A percentile compares a stretch with the other conserved stretches of the same genome.
Conservation (phyloP, 2,329 filamentous ascomycete genomes). For the Colletotrichum trifolii region DNA sequence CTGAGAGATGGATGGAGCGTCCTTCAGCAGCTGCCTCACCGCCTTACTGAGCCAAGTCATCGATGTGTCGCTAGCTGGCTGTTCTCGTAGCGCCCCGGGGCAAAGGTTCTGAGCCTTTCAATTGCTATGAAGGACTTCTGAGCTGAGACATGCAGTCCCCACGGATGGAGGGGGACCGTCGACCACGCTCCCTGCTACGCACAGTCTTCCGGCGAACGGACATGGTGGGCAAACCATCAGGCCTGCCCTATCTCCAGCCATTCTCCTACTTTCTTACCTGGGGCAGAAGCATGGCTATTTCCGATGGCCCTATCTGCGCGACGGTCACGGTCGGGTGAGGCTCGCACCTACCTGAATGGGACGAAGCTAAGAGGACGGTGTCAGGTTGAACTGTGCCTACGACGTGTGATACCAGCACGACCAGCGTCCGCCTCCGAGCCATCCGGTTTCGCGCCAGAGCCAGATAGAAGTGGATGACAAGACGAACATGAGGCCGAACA, state of each 20-base stretch:
- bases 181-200: conserved; percentile 27
- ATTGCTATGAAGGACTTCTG: conserved; percentile 25
- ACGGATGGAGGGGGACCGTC: conserved; percentile 14
- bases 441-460: conserved; percentile 31
- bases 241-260: conserved; percentile 1
- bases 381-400: conserved; percentile 2
- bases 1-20: too few species aligned
- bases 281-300: conserved; percentile 1
- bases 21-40: not conserved
- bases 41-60: conserved; percentile 9
- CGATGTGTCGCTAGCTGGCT: conserved; percentile 2
- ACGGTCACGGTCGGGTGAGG: not conserved
- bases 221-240: conserved; percentile 13
- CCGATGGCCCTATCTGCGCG: conserved; percentile 7
- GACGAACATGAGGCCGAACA: conserved; percentile 34
- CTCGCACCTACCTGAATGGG: conserved; percentile 4
- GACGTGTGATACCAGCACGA: too few species aligned
- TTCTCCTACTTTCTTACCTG: not conserved
- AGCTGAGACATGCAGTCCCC: conserved; percentile 35
- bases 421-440: conserved; percentile 29
- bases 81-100: not conserved
- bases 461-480: conserved; percentile 24
- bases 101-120: not conserved
- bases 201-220: conserved; percentile 34
- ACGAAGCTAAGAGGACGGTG: conserved; percentile 12